Conservation (phyloP, 2,329 filamentous ascomycete genomes). For the Calonectria ilicicola region DNA sequence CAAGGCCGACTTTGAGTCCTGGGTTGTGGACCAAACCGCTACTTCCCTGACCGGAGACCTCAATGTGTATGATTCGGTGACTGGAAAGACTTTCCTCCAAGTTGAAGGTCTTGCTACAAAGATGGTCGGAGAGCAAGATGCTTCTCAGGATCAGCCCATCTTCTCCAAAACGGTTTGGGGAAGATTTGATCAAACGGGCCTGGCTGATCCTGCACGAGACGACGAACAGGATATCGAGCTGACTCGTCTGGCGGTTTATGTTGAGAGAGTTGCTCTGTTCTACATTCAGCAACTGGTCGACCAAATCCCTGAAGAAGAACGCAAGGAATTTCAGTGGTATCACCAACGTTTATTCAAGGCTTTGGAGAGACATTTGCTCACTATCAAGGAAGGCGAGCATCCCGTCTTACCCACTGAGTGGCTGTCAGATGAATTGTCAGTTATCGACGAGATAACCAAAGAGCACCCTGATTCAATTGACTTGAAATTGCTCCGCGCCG, state of each 20-base stretch:
- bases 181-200: neutral
- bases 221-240: constrained; percentile 10
- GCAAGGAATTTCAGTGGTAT: constrained; percentile 18
- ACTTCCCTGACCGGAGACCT: constrained; percentile 25
- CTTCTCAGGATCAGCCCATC: constrained; percentile 22
- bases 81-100: constrained; percentile 21
- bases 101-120: constrained; percentile 21
- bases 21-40: constrained; percentile 25
- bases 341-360: constrained; percentile 23
- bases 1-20: constrained; percentile 19
- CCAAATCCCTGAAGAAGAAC: constrained; percentile 14
- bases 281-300: constrained; percentile 18
- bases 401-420: constrained; percentile 20
- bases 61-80: constrained; percentile 21
- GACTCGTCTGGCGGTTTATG: constrained; percentile 12
- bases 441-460: constrained; percentile 8
- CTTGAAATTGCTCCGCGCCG: constrained; percentile 24
- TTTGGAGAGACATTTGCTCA: constrained; percentile 20
- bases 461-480: constrained; percentile 21
- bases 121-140: constrained; percentile 23
- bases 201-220: constrained; percentile 16
- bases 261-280: constrained; percentile 24
- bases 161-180: constrained; percentile 27
- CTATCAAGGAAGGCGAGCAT: constrained; percentile 11
- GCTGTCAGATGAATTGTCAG: constrained; percentile 13